Conservation (phyloP, 2,329 filamentous ascomycete species). For the Aspergillus nomiae region DNA sequence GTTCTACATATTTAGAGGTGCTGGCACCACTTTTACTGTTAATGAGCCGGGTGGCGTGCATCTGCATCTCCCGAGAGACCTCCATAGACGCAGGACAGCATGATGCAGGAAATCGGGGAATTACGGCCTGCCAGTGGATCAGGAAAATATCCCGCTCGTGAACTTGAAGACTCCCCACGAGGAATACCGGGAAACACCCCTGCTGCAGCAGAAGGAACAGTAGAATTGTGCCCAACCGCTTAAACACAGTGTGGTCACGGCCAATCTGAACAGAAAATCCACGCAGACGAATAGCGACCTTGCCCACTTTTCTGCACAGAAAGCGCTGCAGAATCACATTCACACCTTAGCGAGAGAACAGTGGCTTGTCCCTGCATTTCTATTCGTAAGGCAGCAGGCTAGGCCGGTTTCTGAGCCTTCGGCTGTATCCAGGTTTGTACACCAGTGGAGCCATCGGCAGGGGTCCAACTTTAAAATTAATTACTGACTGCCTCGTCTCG, state of each 20-base stretch:
- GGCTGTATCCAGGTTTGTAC: background rate
- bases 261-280: background rate
- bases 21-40: background rate
- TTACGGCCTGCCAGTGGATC: background rate
- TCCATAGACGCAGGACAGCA: background rate
- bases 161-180: background rate
- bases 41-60: background rate
- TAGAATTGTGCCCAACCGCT: background rate
- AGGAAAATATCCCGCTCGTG: background rate
- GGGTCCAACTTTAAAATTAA: slow-evolving; percentile 11
- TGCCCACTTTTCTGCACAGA: background rate
- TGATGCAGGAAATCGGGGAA: background rate
- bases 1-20: background rate
- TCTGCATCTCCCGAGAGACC: background rate
- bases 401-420: background rate
- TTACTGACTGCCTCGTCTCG: background rate
- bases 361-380: slow-evolving; percentile 1
- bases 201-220: background rate
- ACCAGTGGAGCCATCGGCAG: slow-evolving; percentile 6
- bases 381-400: slow-evolving; percentile 7
- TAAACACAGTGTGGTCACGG: background rate
- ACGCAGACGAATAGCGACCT: background rate
- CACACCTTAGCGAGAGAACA: background rate
- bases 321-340: slow-evolving; percentile 4
- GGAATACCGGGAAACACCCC: background rate